phyloP scores from a whole-genome alignment of 352 stramenopile genomes.

The Ophiocytium majus region DNA sequence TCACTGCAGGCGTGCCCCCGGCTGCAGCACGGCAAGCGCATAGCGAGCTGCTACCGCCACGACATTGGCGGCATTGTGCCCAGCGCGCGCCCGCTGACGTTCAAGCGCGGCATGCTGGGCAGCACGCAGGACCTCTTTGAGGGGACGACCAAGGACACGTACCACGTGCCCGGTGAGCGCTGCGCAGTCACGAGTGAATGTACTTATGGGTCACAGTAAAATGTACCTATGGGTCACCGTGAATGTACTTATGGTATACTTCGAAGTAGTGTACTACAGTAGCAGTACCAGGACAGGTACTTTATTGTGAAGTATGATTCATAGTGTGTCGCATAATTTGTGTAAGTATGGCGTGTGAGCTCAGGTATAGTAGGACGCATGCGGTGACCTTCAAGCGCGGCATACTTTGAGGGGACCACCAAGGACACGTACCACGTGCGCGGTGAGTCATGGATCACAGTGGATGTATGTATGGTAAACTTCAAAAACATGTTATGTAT shows the following conservation, averaged over 20 bases:
- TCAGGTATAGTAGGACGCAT: too few relatives aligned
- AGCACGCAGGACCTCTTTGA: constrained; percentile 42
- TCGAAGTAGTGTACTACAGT: too few relatives aligned
- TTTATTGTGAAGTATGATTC: too few relatives aligned
- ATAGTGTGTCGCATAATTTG: too few relatives aligned
- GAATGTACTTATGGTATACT: too few relatives aligned
- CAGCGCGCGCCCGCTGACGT: constrained; percentile 23
- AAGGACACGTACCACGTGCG: constrained; percentile 46
- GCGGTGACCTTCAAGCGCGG: constrained; percentile 35
- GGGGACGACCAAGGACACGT: constrained; percentile 50
- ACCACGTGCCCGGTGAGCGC: constrained; percentile 23
- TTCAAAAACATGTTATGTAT: too few relatives aligned
- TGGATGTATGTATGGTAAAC: too few relatives aligned
- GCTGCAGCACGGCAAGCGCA: constrained; percentile 32
- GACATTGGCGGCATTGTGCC: constrained; percentile 41
- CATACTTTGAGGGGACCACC: constrained; percentile 51
- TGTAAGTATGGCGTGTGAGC: too few relatives aligned
- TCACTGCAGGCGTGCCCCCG: constrained; percentile 23
- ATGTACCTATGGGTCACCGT: too few relatives aligned
- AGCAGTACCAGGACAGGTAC: too few relatives aligned
- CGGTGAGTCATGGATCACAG: too few relatives aligned
- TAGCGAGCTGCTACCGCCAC: constrained; percentile 41
- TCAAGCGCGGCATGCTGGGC: constrained; percentile 42
- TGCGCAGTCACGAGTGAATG: neutral
- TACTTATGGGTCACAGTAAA: too few relatives aligned